Percentiles rank a stretch among this genome's conserved stretches.
phyloP scores from a whole-genome alignment of 106 monocot species.

The Acorus calamus region DNA sequence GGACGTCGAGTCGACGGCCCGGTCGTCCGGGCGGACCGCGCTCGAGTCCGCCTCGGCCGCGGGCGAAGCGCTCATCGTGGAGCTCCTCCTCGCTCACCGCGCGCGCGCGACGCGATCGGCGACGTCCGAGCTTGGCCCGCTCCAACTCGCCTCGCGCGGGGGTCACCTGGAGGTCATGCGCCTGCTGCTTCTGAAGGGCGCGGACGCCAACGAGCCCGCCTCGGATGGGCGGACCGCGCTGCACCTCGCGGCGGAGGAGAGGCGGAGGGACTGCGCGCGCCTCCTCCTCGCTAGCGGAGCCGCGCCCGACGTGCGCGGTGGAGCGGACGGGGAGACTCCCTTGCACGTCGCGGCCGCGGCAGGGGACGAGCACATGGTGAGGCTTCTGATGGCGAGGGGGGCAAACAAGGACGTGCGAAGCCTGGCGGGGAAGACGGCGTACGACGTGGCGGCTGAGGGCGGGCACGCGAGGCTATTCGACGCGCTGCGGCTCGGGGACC shows the following conservation, averaged over 20 bases:
- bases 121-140: conserved; percentile 14
- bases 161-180: conserved; percentile 30
- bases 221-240: conserved; percentile 40
- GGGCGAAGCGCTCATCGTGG: conserved; percentile 36
- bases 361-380: conserved; percentile 34
- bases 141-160: conserved; percentile 28
- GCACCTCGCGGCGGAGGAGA: conserved; percentile 23
- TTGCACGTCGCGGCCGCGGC: conserved; percentile 30
- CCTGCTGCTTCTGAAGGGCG: conserved; percentile 30
- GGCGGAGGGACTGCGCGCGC: conserved; percentile 17
- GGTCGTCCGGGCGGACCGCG: conserved; percentile 21
- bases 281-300: conserved; percentile 25
- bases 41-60: conserved; percentile 36
- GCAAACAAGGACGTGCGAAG: conserved; percentile 28
- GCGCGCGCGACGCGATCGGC: conserved; percentile 21
- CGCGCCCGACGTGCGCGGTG: conserved; percentile 23
- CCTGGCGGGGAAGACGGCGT: conserved; percentile 27
- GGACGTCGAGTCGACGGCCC: conserved; percentile 23
- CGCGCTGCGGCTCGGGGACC: conserved; percentile 18
- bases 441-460: conserved; percentile 32
- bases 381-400: conserved; percentile 17
- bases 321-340: conserved; percentile 25
- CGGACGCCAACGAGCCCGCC: conserved; percentile 14
- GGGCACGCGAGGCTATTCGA: conserved; percentile 27
- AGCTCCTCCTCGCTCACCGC: conserved; percentile 30